These are phyloP conservation scores for Passiflora organensis DNA, from an alignment of 345 rosid species.

Conservation along the genomic window DNA sequence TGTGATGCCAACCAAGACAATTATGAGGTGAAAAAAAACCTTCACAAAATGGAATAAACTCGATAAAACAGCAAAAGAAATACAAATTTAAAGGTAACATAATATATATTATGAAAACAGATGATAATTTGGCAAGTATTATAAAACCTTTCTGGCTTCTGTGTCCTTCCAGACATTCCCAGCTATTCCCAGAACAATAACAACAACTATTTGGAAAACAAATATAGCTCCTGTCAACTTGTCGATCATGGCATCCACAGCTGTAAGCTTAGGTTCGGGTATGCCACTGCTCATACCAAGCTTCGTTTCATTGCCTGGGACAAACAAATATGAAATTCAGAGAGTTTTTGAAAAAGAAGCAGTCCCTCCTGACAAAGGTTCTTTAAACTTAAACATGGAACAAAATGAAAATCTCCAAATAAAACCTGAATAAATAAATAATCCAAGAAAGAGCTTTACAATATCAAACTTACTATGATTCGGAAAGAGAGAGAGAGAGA, in stretches of 20 bases:
- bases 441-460: too few relatives aligned
- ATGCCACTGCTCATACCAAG: conserved; percentile 97
- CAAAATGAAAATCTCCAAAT: too few relatives aligned
- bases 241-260: conserved; percentile 99
- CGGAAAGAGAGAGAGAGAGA: too few relatives aligned
- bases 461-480: too few relatives aligned
- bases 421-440: too few relatives aligned
- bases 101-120: background rate
- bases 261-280: conserved; percentile 98
- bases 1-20: too few relatives aligned
- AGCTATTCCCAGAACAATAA: conserved; percentile 83
- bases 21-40: too few relatives aligned
- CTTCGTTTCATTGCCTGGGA: conserved; percentile 90
- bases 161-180: conserved; percentile 99
- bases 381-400: too few relatives aligned
- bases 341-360: background rate
- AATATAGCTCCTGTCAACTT: conserved; percentile 98
- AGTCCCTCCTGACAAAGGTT: too few relatives aligned
- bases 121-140: background rate
- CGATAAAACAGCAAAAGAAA: too few relatives aligned
- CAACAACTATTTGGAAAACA: conserved; percentile 94
- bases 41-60: too few relatives aligned
- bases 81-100: too few relatives aligned
- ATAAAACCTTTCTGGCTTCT: conserved; percentile 85
- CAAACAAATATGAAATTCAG: conserved; percentile 1